A percentile compares a stretch with the other conserved stretches of the same genome.
These are phyloP conservation scores for Russula dissimulans DNA, from an alignment of 768 basidiomycete genomes.

Conservation along the genomic window DNA sequence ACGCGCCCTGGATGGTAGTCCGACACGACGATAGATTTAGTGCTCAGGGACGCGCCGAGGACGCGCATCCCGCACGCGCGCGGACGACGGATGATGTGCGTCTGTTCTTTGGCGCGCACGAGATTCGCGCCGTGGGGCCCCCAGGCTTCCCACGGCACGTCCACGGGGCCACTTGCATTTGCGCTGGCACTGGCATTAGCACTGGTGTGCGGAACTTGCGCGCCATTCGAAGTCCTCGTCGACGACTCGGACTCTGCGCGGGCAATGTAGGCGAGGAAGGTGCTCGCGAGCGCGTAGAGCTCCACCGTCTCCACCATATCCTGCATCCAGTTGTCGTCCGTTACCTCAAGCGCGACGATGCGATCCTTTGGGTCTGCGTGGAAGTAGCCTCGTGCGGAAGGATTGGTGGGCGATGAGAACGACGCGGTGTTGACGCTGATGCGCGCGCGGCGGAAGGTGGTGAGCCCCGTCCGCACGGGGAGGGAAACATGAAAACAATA, in stretches of 20 bases:
- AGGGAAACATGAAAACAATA: constrained; percentile 6
- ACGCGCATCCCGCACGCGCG: constrained; percentile 10
- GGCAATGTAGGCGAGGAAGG: constrained; percentile 9
- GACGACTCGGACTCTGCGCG: too few species aligned
- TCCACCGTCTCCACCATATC: background rate
- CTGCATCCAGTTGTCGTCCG: constrained; percentile 7
- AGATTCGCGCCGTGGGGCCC: constrained; percentile 6
- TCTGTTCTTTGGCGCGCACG: background rate
- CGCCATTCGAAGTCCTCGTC: too few species aligned
- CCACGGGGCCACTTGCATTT: background rate
- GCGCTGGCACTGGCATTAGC: too few species aligned
- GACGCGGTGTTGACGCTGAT: constrained; percentile 5
- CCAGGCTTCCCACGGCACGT: constrained; percentile 11
- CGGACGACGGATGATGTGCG: constrained; percentile 3
- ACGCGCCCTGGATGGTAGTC: constrained; percentile 10
- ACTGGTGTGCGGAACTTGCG: background rate
- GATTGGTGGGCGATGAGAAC: background rate
- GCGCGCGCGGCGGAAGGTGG: background rate
- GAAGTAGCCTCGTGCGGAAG: constrained; percentile 1
- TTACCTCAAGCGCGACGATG: constrained; percentile 5
- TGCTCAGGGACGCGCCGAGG: background rate
- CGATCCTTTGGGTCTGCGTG: constrained; percentile 6
- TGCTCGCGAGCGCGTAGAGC: constrained; percentile 1
- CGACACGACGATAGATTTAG: background rate
- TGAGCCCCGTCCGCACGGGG: constrained; percentile 1